Evolutionary conservation across 2,329 filamentous ascomycete species (phyloP).

Genomic region (Colletotrichum australisinense): DNA sequence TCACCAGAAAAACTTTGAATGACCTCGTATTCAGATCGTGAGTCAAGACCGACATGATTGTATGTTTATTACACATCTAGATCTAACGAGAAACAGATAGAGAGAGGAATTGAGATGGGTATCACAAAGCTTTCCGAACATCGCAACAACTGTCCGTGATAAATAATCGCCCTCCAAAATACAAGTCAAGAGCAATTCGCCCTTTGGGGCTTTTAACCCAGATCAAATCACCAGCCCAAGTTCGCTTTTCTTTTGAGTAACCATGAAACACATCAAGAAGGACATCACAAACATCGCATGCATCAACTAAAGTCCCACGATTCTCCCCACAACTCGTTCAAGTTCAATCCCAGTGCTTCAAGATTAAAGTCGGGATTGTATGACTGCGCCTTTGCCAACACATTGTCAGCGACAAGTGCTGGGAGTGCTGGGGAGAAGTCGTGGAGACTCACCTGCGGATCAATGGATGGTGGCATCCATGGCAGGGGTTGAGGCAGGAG

Average conservation of each 20-base stretch:
- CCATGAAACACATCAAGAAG: background rate
- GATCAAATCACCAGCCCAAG: background rate
- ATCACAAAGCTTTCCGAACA: conserved; percentile 30
- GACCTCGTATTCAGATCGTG: background rate
- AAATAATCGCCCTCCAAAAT: conserved; percentile 5
- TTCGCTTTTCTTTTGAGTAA: background rate
- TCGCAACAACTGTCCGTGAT: conserved; percentile 14
- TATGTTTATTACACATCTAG: conserved; percentile 16
- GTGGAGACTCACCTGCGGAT: conserved; percentile 39
- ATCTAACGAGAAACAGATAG: background rate
- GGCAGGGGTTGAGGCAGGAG: conserved; percentile 44
- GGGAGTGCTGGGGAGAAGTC: conserved; percentile 35
- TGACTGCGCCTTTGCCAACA: conserved; percentile 43
- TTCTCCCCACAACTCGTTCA: conserved; percentile 68
- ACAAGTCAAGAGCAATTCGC: background rate
- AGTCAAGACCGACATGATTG: conserved; percentile 21
- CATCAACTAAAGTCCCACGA: conserved; percentile 55
- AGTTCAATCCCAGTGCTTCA: conserved; percentile 63
- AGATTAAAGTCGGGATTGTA: conserved; percentile 66
- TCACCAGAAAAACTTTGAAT: background rate
- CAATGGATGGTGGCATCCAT: conserved; percentile 45
- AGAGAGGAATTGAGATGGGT: conserved; percentile 32
- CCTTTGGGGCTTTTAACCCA: background rate
- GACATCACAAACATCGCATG: conserved; percentile 4
- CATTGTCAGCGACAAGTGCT: conserved; percentile 33